phyloP scores from a whole-genome alignment of 2,329 filamentous ascomycete genomes.

The Aureobasidium mangrovei region DNA sequence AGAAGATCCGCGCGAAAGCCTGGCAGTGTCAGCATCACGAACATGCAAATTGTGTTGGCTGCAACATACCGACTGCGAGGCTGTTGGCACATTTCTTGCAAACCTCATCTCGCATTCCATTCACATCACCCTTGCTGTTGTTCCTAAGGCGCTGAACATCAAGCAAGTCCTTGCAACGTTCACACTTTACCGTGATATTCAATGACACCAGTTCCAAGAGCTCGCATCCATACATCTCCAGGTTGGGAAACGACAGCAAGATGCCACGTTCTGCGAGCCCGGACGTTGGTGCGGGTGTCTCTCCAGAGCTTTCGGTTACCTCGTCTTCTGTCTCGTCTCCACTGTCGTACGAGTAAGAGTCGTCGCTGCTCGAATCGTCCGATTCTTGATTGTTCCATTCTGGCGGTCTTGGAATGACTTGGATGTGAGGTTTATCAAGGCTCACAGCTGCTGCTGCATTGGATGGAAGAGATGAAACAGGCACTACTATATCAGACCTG shows the following conservation, averaged over 20 bases:
- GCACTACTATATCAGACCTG: background rate
- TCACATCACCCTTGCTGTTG: constrained; percentile 34
- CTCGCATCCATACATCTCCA: constrained; percentile 71
- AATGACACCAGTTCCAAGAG: constrained; percentile 60
- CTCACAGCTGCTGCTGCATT: constrained; percentile 15
- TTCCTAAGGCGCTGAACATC: constrained; percentile 61
- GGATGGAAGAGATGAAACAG: background rate
- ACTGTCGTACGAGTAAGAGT: constrained; percentile 38
- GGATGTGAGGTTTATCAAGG: constrained; percentile 53
- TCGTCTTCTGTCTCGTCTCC: constrained; percentile 42
- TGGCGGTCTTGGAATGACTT: constrained; percentile 64
- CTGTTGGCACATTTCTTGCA: constrained; percentile 48
- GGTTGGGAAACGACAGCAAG: constrained; percentile 67
- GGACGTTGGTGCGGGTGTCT: constrained; percentile 26
- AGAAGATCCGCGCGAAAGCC: constrained; percentile 55
- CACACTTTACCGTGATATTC: constrained; percentile 65
- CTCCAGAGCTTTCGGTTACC: constrained; percentile 27
- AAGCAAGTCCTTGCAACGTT: constrained; percentile 64
- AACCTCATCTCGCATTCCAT: constrained; percentile 36
- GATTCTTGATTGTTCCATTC: constrained; percentile 52
- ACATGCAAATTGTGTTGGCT: background rate
- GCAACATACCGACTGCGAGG: constrained; percentile 35
- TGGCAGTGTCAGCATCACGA: constrained; percentile 14
- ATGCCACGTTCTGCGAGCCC: constrained; percentile 56
- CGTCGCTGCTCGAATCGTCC: constrained; percentile 30